Evolutionary conservation across 768 basidiomycete species (phyloP), one percentile per base, ranked within the genome.

Genomic region (Fistulinella prunicolor): DNA sequence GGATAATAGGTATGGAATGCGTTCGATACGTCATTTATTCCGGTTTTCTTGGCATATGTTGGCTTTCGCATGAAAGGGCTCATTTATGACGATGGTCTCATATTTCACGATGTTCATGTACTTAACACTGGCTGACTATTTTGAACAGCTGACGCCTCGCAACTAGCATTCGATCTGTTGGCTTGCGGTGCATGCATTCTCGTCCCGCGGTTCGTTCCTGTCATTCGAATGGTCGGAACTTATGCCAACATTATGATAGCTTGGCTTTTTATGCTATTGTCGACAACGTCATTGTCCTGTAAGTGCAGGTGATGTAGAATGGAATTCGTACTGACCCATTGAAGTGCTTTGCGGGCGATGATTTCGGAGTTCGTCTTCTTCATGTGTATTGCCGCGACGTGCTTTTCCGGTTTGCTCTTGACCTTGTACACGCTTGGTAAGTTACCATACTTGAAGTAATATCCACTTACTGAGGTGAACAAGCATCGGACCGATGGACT

Each of bases 101-200:
- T 52, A 1, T 46, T 28, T 30, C 36, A 38, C 19, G n/a, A 23
- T 26, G 17, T 21, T 44, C 13, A 21, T 34, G 22, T 9, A 12
- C 5, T n/a, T 12, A 14, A 32, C 10, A 28, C 10, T 10, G 16
- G 39, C 47, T 45, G 19, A 58, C 48, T 26, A 19, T 30, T 36
- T 54, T 50, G 20, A 47, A 51, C 40, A 74, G 81, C 63, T 20
- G 68, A 59, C 9, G 64, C 74, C 1, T 88, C 88, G 4, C 52
- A 52, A 21, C 65, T 86, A 57, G 84, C 86, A 1, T 93, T 94
- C 58, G 91, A 94, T 57, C 74, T 93, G 26, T 75, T 95, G 42
- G 76, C 92, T 3, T 92, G 88, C 58, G 87, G 85, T 8, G 90
- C 85, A 3, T 93, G 89, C 59, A 83, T 94, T 43, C 75, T 94